Conservation (phyloP, 2,329 filamentous ascomycete genomes). For the Emericellopsis atlantica region DNA sequence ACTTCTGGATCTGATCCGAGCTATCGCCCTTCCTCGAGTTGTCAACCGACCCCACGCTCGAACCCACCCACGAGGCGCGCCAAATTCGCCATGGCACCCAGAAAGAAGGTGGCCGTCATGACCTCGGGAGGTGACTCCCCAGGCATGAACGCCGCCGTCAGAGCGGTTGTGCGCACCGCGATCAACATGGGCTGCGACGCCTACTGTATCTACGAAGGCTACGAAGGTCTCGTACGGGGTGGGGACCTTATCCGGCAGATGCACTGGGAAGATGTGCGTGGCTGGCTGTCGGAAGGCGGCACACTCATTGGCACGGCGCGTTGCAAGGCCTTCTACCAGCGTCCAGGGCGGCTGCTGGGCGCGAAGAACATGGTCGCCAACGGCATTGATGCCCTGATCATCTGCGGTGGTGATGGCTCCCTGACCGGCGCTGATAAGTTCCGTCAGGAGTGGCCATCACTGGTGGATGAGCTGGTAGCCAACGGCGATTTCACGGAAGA, state of each 20-base stretch:
- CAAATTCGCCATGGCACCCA: conserved; percentile 25
- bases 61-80: neutral
- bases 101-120: conserved; percentile 75
- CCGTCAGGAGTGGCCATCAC: conserved; percentile 78
- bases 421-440: conserved; percentile 93
- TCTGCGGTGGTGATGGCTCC: conserved; percentile 93
- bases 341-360: conserved; percentile 67
- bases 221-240: conserved; percentile 86
- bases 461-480: conserved; percentile 73
- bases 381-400: conserved; percentile 90
- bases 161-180: conserved; percentile 82
- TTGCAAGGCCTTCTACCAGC: conserved; percentile 85
- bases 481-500: conserved; percentile 57
- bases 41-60: neutral
- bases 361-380: conserved; percentile 90
- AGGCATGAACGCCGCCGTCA: conserved; percentile 86
- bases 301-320: conserved; percentile 93
- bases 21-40: neutral
- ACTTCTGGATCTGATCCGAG: neutral
- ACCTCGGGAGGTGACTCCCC: conserved; percentile 90
- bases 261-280: conserved; percentile 87
- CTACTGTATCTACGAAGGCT: conserved; percentile 82
- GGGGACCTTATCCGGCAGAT: conserved; percentile 80
- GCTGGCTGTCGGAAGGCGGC: conserved; percentile 86
- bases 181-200: conserved; percentile 74